phyloP scores from a whole-genome alignment of 306 rosid genomes.

The Sindora glabra region DNA sequence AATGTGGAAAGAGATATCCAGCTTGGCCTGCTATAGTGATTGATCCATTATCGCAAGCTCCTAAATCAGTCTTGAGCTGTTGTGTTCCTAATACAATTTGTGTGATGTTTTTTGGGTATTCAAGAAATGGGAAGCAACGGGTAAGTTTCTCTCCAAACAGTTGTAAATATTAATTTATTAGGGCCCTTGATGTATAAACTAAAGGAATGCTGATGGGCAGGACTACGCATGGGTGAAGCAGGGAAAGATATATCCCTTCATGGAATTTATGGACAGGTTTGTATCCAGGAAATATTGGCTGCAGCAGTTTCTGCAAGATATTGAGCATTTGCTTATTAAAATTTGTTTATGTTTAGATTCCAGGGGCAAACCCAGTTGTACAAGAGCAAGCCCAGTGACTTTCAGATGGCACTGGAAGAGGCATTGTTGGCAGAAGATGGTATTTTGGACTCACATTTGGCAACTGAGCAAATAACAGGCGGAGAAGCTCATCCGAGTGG shows the following conservation, averaged over 20 bases:
- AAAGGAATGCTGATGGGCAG: slow-evolving; percentile 38
- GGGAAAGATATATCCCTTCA: slow-evolving; percentile 81
- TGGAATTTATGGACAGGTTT: slow-evolving; percentile 69
- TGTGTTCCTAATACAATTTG: slow-evolving; percentile 69
- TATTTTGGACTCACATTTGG: slow-evolving; percentile 34
- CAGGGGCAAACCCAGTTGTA: slow-evolving; percentile 84
- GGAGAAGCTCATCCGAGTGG: slow-evolving; percentile 26
- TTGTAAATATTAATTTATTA: not conserved
- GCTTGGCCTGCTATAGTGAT: slow-evolving; percentile 97
- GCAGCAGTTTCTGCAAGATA: slow-evolving; percentile 2
- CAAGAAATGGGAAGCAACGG: slow-evolving; percentile 81
- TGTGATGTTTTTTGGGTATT: slow-evolving; percentile 90
- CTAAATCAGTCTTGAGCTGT: slow-evolving; percentile 61
- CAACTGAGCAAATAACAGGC: slow-evolving; percentile 26
- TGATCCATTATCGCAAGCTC: slow-evolving; percentile 83
- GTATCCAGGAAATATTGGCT: slow-evolving; percentile 11
- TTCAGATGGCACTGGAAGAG: slow-evolving; percentile 88
- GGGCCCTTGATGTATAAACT: not conserved
- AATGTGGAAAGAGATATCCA: slow-evolving; percentile 87
- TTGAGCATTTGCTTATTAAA: not conserved
- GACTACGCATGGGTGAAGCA: slow-evolving; percentile 98
- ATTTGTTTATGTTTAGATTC: slow-evolving; percentile 46
- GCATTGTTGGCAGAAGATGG: slow-evolving; percentile 82
- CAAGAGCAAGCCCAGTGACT: slow-evolving; percentile 83
- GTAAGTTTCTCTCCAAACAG: slow-evolving; percentile 22